These are phyloP conservation scores for Bremia lactucae DNA, from an alignment of 352 stramenopile genomes.

Conservation along the genomic window DNA sequence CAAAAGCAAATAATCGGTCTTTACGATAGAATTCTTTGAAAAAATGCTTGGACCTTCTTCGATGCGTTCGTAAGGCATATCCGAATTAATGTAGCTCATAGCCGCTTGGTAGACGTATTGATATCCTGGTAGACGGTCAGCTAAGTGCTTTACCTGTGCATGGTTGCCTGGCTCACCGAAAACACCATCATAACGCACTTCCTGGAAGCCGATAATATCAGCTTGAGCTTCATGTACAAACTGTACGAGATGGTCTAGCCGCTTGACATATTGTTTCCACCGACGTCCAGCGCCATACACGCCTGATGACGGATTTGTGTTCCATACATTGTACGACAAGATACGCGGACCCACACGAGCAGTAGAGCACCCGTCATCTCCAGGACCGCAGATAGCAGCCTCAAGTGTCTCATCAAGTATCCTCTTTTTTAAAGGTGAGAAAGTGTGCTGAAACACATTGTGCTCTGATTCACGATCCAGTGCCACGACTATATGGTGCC, in stretches of 20 bases:
- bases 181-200: conserved; percentile 77
- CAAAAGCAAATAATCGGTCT: conserved; percentile 72
- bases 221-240: conserved; percentile 42
- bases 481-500: conserved; percentile 49
- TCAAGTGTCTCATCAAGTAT: conserved; percentile 4
- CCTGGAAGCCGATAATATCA: conserved; percentile 79
- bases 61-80: conserved; percentile 55
- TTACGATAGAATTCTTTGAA: conserved; percentile 68
- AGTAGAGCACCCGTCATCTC: conserved; percentile 8
- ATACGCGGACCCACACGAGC: conserved; percentile 35
- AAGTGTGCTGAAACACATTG: conserved; percentile 70
- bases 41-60: conserved; percentile 79
- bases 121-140: conserved; percentile 43
- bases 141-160: conserved; percentile 71
- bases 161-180: conserved; percentile 53
- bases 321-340: conserved; percentile 85
- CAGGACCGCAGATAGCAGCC: conserved; percentile 8
- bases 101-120: conserved; percentile 82
- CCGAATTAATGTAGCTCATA: conserved; percentile 73
- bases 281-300: conserved; percentile 46
- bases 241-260: conserved; percentile 56
- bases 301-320: conserved; percentile 71
- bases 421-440: conserved; percentile 14
- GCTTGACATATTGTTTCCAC: conserved; percentile 66
- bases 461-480: conserved; percentile 60